phyloP scores from a whole-genome alignment of 495 filamentous ascomycete genomes.

The Penicillium maclennaniae region DNA sequence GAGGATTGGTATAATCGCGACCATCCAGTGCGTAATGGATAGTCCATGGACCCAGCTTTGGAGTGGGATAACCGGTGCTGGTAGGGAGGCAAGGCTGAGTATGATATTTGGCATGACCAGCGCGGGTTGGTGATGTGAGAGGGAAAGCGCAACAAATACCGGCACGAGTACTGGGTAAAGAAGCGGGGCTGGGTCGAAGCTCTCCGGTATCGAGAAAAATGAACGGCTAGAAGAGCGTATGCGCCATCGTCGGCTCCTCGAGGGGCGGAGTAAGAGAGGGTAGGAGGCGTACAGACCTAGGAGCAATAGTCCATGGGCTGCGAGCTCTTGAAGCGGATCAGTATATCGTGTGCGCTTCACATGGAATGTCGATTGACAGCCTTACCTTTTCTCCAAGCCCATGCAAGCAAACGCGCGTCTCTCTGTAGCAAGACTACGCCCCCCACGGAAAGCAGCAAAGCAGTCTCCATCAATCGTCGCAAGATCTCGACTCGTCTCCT shows the following conservation, averaged over 20 bases:
- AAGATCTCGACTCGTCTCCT: constrained; percentile 42
- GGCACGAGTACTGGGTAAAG: constrained; percentile 81
- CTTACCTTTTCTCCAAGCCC: constrained; percentile 43
- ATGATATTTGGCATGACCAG: constrained; percentile 74
- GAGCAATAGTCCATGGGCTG: constrained; percentile 38
- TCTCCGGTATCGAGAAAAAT: constrained; percentile 56
- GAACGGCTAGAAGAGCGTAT: constrained; percentile 25
- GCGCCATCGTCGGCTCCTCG: constrained; percentile 24
- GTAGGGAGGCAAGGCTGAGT: constrained; percentile 74
- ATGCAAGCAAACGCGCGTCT: constrained; percentile 33
- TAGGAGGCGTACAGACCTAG: constrained; percentile 45
- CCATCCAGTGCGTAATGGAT: constrained; percentile 67
- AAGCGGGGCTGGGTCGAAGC: constrained; percentile 87
- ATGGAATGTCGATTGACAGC: background rate
- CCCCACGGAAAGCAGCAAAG: constrained; percentile 44
- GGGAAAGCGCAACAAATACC: constrained; percentile 69
- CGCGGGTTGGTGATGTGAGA: constrained; percentile 53
- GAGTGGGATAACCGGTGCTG: constrained; percentile 65
- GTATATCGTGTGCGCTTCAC: background rate
- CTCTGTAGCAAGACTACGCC: constrained; percentile 33
- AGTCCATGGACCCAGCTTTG: constrained; percentile 48
- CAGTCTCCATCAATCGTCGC: constrained; percentile 42
- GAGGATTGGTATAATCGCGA: constrained; percentile 61
- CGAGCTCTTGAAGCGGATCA: constrained; percentile 42
- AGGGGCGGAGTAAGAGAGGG: constrained; percentile 35